Conservation (phyloP, 768 basidiomycete genomes). For the Epithele typhae region DNA sequence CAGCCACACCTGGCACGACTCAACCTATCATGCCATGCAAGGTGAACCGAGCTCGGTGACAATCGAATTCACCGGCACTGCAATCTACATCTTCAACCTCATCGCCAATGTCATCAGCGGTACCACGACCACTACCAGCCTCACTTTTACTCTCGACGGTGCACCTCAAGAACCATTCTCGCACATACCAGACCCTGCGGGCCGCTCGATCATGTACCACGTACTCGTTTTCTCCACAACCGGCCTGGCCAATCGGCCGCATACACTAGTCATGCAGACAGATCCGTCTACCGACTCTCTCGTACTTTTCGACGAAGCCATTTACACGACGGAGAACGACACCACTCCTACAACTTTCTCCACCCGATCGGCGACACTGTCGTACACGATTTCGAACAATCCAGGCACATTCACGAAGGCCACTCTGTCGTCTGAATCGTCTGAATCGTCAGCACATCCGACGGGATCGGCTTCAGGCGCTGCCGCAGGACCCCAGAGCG, state of each 20-base stretch:
- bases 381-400: no score
- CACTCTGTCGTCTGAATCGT: no score
- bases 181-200: neutral
- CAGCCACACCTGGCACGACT: slow-evolving; percentile 14
- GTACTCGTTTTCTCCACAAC: slow-evolving; percentile 1
- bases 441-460: neutral
- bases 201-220: neutral
- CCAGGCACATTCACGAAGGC: no score
- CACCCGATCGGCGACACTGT: neutral
- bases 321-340: slow-evolving; percentile 2
- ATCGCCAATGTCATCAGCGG: neutral
- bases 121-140: slow-evolving; percentile 7
- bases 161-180: no score
- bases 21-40: neutral
- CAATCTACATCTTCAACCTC: slow-evolving; percentile 5
- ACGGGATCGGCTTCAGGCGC: neutral
- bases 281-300: neutral
- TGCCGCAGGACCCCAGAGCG: neutral
- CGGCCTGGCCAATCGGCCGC: neutral
- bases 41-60: neutral
- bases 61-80: slow-evolving; percentile 7
- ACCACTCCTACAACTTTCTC: neutral
- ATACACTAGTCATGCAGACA: neutral
- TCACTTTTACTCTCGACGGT: slow-evolving; percentile 13
- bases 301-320: slow-evolving; percentile 3